These are phyloP conservation scores for Agrocybe chaxingu DNA, from an alignment of 768 basidiomycete species.

Conservation along the genomic window DNA sequence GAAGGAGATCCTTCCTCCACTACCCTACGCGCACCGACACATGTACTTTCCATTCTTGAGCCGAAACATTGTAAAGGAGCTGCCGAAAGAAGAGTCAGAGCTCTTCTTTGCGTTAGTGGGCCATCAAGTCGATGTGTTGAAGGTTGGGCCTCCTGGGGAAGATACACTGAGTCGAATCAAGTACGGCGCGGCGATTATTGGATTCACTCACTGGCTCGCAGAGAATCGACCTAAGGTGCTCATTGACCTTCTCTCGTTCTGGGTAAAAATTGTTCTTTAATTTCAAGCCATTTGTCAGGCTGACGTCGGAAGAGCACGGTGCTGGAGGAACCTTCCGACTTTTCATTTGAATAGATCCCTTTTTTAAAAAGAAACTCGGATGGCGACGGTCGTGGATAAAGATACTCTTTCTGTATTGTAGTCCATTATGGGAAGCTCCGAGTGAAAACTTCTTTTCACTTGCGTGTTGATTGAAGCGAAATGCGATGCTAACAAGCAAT, in stretches of 20 bases:
- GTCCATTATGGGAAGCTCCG: too few relatives aligned
- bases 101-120: conserved; percentile 1
- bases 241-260: not conserved
- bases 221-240: not conserved
- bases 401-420: too few relatives aligned
- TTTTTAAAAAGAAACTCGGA: too few relatives aligned
- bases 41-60: not conserved
- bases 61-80: conserved; percentile 1
- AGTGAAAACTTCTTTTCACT: too few relatives aligned
- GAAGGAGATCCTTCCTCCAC: not conserved
- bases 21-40: not conserved
- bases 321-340: too few relatives aligned
- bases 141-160: not conserved
- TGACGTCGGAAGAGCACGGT: too few relatives aligned
- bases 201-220: conserved; percentile 6
- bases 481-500: too few relatives aligned
- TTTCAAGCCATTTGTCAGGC: not conserved
- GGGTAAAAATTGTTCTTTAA: not conserved
- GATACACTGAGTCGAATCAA: conserved; percentile 2
- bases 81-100: conserved; percentile 3
- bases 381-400: too few relatives aligned
- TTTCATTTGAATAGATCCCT: too few relatives aligned
- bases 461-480: too few relatives aligned
- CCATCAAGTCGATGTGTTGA: not conserved
- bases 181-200: conserved; percentile 3